phyloP scores from a whole-genome alignment of 805 yeast genomes.

The Lipomyces japonicus region DNA sequence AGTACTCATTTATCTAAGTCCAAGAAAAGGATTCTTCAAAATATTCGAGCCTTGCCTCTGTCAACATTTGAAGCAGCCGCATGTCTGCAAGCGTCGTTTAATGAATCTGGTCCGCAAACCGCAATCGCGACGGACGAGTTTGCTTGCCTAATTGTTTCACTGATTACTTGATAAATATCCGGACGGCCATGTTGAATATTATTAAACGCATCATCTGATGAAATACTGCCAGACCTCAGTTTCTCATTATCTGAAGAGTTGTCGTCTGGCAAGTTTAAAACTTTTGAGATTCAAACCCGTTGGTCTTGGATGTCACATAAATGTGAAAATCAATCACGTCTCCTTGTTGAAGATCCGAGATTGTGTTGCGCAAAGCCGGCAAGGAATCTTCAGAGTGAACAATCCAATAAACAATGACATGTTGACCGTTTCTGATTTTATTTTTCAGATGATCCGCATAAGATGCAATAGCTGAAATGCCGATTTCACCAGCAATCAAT shows the following conservation, averaged over 20 bases:
- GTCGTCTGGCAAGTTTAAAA: too few relatives aligned
- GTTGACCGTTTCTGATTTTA: constrained; percentile 2
- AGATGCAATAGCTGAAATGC: constrained; percentile 55
- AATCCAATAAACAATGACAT: constrained; percentile 16
- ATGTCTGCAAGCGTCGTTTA: constrained; percentile 9
- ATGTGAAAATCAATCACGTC: constrained; percentile 9
- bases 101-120: constrained; percentile 8
- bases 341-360: neutral
- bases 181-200: constrained; percentile 2
- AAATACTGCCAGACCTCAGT: too few relatives aligned
- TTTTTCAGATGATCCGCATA: constrained; percentile 38
- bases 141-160: neutral
- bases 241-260: too few relatives aligned
- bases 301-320: constrained; percentile 5
- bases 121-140: constrained; percentile 11
- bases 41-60: constrained; percentile 9
- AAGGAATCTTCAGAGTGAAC: constrained; percentile 8
- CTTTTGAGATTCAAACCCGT: too few relatives aligned
- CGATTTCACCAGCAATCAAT: constrained; percentile 62
- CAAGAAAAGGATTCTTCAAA: constrained; percentile 16
- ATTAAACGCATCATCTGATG: neutral
- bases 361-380: constrained; percentile 1
- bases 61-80: constrained; percentile 14
- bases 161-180: neutral
- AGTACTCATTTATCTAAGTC: neutral